A percentile compares a stretch with the other conserved stretches of the same genome.
Evolutionary conservation across 257 asterid genomes (phyloP).

Genomic region (Fraxinus americana): DNA sequence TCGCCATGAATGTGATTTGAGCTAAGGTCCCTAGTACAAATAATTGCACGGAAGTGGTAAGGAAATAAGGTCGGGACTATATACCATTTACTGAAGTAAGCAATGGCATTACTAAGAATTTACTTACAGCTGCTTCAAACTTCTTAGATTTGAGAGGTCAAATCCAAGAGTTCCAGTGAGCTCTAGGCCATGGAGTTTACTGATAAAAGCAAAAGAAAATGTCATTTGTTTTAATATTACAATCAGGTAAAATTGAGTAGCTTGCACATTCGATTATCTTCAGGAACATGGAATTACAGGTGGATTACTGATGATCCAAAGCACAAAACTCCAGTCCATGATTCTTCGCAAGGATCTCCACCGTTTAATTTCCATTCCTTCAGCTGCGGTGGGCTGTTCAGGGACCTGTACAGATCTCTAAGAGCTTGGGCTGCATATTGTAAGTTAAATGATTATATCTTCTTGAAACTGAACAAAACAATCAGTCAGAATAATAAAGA

Average conservation of each 20-base stretch:
- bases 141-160: conserved; percentile 61
- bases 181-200: conserved; percentile 69
- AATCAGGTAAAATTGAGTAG: background rate
- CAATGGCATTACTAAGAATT: background rate
- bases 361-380: conserved; percentile 61
- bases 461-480: background rate
- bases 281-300: conserved; percentile 46
- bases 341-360: conserved; percentile 87
- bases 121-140: conserved; percentile 74
- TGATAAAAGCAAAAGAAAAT: conserved; percentile 29
- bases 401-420: conserved; percentile 61
- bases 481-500: background rate
- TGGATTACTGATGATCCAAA: conserved; percentile 58
- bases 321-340: conserved; percentile 82
- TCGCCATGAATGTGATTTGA: conserved; percentile 64
- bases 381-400: conserved; percentile 69
- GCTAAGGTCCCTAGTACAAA: conserved; percentile 70
- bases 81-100: conserved; percentile 3
- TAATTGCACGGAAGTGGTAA: conserved; percentile 13
- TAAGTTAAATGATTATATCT: conserved; percentile 9
- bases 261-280: background rate
- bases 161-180: conserved; percentile 62
- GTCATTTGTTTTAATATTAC: background rate
- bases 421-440: conserved; percentile 73
- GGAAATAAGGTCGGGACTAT: background rate